A percentile compares a stretch with the other conserved stretches of the same genome.
Evolutionary conservation across 495 filamentous ascomycete genomes (phyloP).

Genomic region (Aspergillus baeticus): DNA sequence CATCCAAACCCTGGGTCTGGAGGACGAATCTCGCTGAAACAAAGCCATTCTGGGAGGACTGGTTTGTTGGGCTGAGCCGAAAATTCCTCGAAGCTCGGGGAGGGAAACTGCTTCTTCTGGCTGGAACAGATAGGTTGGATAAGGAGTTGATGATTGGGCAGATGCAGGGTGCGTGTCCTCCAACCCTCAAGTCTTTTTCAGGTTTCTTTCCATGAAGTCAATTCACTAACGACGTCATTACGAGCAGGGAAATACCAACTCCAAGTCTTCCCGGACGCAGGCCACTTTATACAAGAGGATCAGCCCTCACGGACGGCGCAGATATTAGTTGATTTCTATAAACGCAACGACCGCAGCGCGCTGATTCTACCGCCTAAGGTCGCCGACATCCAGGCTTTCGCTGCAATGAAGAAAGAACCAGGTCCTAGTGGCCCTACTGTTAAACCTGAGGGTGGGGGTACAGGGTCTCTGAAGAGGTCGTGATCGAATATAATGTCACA

Average conservation of each 20-base stretch:
- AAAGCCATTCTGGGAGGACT: conserved; percentile 89
- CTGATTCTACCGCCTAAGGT: conserved; percentile 92
- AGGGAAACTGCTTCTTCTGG: conserved; percentile 87
- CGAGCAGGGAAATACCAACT: conserved; percentile 88
- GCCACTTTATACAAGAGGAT: conserved; percentile 97
- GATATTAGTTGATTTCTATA: conserved; percentile 84
- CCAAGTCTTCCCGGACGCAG: conserved; percentile 90
- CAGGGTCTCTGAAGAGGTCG: conserved; percentile 5
- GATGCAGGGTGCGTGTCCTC: conserved; percentile 75
- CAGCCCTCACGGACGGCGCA: conserved; percentile 83
- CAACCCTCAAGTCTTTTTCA: not conserved
- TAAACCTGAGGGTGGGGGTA: conserved; percentile 1
- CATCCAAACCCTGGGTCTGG: conserved; percentile 67
- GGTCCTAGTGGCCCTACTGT: conserved; percentile 8
- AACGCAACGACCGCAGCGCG: conserved; percentile 79
- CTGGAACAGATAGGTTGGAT: conserved; percentile 91
- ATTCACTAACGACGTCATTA: not conserved
- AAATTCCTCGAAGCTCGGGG: conserved; percentile 85
- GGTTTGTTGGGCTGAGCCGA: conserved; percentile 83
- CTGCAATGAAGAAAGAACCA: conserved; percentile 42
- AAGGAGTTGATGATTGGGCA: conserved; percentile 96
- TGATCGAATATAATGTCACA: not conserved
- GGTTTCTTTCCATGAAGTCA: not conserved
- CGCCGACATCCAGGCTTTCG: conserved; percentile 51
- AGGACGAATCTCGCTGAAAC: conserved; percentile 80